A percentile compares a stretch with the other conserved stretches of the same genome.
Conservation (phyloP, 768 basidiomycete genomes). For the Leccinellum luteum region DNA sequence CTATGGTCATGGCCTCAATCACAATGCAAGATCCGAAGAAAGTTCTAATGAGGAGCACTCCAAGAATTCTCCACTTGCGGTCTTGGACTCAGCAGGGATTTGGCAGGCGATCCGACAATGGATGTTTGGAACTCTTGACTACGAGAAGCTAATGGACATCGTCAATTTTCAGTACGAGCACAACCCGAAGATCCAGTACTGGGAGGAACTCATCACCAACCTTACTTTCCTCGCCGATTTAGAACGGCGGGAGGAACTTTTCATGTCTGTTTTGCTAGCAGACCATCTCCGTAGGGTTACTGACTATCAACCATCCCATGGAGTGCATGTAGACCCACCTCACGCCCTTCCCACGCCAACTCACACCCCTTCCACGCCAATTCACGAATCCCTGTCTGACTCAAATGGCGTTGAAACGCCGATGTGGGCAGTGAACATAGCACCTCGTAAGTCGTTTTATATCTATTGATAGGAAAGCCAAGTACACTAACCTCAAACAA, state of each 20-base stretch:
- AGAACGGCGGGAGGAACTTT: neutral
- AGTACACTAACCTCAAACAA: neutral
- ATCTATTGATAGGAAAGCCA: no score
- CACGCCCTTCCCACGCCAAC: no score
- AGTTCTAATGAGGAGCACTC: neutral
- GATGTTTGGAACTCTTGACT: neutral
- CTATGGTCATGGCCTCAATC: neutral
- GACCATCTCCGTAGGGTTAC: no score
- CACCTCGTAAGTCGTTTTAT: neutral
- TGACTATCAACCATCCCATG: no score
- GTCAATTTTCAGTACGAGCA: neutral
- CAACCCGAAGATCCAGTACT: neutral
- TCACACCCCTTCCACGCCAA: no score
- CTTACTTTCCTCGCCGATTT: neutral
- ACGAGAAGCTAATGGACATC: neutral
- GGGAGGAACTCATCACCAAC: neutral
- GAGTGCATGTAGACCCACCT: no score
- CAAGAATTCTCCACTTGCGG: neutral
- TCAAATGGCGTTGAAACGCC: no score
- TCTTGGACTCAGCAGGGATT: neutral
- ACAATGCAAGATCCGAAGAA: neutral
- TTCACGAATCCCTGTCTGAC: no score
- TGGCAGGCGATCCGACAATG: neutral
- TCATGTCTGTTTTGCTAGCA: neutral
- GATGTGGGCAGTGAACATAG: neutral